These are phyloP conservation scores for Chrysanthemum seticuspe DNA, from an alignment of 129 eudicot species.

Conservation along the genomic window DNA sequence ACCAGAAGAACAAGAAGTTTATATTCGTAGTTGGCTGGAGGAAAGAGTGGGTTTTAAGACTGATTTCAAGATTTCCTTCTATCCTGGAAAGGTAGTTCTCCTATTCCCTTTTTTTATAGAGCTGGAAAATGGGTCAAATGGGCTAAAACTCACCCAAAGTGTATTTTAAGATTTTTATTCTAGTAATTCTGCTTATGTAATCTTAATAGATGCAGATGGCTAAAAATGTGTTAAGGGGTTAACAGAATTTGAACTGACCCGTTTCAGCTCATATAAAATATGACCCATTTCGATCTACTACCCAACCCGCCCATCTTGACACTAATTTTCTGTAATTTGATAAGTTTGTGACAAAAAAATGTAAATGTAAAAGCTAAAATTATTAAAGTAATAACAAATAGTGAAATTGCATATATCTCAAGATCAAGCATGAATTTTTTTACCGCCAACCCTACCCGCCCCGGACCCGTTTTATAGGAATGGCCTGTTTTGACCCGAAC, in stretches of 20 bases:
- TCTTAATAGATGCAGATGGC: neutral
- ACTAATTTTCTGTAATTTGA: neutral
- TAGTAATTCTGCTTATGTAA: neutral
- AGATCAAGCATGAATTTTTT: too few species aligned
- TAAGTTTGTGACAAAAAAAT: too few species aligned
- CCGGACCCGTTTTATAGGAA: too few species aligned
- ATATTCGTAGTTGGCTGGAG: slow-evolving; percentile 88
- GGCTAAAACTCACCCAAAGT: neutral
- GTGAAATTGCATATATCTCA: too few species aligned
- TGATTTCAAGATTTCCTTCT: slow-evolving; percentile 88
- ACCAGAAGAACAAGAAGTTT: slow-evolving; percentile 83
- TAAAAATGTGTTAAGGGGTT: too few species aligned
- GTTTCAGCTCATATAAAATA: neutral
- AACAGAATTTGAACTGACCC: neutral
- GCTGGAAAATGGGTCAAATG: neutral
- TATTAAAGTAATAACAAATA: too few species aligned
- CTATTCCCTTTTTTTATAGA: neutral
- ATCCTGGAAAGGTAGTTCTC: slow-evolving; percentile 88
- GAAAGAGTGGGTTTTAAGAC: slow-evolving; percentile 89
- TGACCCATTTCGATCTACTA: neutral
- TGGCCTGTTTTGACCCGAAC: too few species aligned
- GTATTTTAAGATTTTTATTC: neutral
- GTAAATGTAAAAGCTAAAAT: too few species aligned
- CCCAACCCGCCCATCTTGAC: neutral
- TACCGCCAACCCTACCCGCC: too few species aligned